Percentiles rank a stretch among this genome's conserved stretches.
These are phyloP conservation scores for Herpetospermum pedunculosum DNA, from an alignment of 306 rosid species.

Conservation along the genomic window DNA sequence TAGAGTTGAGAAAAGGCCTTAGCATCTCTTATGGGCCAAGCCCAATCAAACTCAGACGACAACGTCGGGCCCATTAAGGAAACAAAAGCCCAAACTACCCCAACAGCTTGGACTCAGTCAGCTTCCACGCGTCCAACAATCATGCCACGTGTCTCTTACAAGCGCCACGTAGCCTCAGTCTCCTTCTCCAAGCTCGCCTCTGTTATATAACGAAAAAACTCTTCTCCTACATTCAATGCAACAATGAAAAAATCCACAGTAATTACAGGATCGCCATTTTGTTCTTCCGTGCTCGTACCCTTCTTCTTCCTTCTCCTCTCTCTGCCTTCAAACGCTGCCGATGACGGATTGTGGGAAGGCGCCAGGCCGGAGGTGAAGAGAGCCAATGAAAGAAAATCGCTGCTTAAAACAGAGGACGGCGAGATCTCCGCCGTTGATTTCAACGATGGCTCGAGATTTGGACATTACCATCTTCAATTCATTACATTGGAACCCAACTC, in stretches of 20 bases:
- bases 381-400: conserved; percentile 27
- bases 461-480: conserved; percentile 63
- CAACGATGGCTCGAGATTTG: conserved; percentile 19
- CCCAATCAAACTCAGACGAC: too few species aligned
- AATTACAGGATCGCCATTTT: not conserved
- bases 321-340: conserved; percentile 11
- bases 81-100: too few species aligned
- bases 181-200: not conserved
- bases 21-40: too few species aligned
- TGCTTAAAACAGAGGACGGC: conserved; percentile 46
- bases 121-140: conserved; percentile 27
- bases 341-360: conserved; percentile 12
- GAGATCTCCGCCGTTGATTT: conserved; percentile 44
- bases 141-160: conserved; percentile 35
- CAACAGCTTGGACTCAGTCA: conserved; percentile 11
- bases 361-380: conserved; percentile 32
- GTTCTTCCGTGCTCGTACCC: not conserved
- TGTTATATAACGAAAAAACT: not conserved
- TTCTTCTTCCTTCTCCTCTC: conserved; percentile 19
- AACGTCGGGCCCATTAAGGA: too few species aligned
- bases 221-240: conserved; percentile 1
- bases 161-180: conserved; percentile 29
- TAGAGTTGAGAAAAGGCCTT: too few species aligned
- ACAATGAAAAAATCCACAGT: not conserved
- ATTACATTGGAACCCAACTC: conserved; percentile 75